Evolutionary conservation across 257 asterid genomes (phyloP).

Genomic region (Penstemon newberryi): DNA sequence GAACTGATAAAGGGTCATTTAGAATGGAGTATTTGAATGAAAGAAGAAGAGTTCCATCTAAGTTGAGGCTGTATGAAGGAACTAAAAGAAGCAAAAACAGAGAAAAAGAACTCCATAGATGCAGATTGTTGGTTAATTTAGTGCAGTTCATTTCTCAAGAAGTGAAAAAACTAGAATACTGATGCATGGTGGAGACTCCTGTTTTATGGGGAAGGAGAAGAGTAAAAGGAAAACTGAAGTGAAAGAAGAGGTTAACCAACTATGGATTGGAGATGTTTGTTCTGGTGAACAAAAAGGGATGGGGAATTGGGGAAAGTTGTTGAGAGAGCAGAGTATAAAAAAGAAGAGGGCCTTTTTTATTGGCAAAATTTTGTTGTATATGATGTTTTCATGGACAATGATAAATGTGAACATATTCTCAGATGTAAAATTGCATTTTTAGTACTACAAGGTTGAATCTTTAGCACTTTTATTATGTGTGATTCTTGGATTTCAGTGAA

Average conservation of each 20-base stretch:
- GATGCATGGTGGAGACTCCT: constrained; percentile 27
- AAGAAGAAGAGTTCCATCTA: constrained; percentile 79
- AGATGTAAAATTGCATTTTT: no score
- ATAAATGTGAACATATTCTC: no score
- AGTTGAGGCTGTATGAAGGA: constrained; percentile 56
- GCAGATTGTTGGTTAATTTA: constrained; percentile 5
- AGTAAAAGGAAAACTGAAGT: not conserved
- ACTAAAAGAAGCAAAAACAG: constrained; percentile 38
- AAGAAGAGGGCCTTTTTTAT: constrained; percentile 1
- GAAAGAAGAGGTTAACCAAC: constrained; percentile 55
- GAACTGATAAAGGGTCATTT: constrained; percentile 77
- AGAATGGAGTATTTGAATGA: constrained; percentile 79
- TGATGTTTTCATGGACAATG: no score
- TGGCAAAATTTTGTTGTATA: no score
- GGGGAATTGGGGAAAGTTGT: constrained; percentile 33
- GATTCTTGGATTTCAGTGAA: no score
- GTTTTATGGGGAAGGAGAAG: constrained; percentile 31
- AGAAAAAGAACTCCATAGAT: constrained; percentile 20
- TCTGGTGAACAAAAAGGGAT: constrained; percentile 56
- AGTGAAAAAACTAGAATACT: constrained; percentile 16
- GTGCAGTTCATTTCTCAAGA: constrained; percentile 40
- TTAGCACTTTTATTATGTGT: no score
- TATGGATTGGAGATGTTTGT: constrained; percentile 46
- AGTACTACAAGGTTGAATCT: no score
- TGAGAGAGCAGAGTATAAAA: constrained; percentile 26